Conservation (phyloP, 306 rosid genomes). For the Sicyos edulis region DNA sequence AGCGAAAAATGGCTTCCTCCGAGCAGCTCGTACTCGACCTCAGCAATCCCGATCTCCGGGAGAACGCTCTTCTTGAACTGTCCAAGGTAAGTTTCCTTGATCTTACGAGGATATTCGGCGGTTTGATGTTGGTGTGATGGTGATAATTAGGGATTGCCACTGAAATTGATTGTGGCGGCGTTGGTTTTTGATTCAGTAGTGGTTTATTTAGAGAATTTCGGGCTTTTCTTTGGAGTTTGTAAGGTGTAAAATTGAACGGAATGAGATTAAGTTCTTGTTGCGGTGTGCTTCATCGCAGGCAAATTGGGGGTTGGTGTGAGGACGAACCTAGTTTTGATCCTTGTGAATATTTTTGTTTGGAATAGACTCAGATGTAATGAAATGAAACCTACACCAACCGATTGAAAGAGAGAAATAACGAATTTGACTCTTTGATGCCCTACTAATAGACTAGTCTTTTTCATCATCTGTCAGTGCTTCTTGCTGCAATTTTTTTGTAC, state of each 20-base stretch:
- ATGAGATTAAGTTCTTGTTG: not conserved
- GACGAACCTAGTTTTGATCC: not conserved
- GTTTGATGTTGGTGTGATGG: not conserved
- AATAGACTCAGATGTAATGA: not conserved
- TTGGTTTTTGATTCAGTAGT: not conserved
- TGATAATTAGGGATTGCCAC: conserved; percentile 7
- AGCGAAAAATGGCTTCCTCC: conserved; percentile 57
- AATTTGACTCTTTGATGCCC: not conserved
- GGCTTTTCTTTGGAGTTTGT: not conserved
- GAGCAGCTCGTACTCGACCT: conserved; percentile 52
- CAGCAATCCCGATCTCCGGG: conserved; percentile 56
- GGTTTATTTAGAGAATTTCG: conserved; percentile 5
- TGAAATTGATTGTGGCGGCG: not conserved
- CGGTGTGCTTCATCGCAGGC: not conserved
- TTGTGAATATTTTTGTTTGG: not conserved
- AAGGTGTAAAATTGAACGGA: too few species aligned
- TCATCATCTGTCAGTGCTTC: not conserved
- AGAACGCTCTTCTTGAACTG: conserved; percentile 53
- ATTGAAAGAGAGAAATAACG: not conserved
- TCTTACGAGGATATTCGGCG: not conserved
- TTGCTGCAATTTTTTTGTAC: not conserved
- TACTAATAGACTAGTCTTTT: not conserved
- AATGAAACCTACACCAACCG: not conserved
- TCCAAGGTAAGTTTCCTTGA: conserved; percentile 37
- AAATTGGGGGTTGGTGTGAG: not conserved